These are phyloP conservation scores for Calonectria pseudoreteaudii DNA, from an alignment of 2,329 filamentous ascomycete species.

Conservation along the genomic window DNA sequence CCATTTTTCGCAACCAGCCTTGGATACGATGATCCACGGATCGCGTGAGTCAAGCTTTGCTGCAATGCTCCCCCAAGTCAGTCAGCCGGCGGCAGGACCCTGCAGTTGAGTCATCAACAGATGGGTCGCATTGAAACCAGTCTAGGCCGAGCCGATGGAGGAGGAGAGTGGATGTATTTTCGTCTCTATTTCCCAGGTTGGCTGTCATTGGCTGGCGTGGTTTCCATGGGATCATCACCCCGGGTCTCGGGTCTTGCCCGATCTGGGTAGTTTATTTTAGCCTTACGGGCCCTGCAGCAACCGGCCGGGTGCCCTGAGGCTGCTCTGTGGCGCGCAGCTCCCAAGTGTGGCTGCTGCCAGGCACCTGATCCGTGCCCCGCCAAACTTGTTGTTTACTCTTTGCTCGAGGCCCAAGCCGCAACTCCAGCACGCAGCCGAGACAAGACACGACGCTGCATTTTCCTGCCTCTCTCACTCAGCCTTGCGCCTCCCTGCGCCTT, in stretches of 20 bases:
- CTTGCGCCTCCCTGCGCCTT: slow-evolving; percentile 1
- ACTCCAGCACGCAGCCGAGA: background rate
- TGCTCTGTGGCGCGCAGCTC: background rate
- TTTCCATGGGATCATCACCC: background rate
- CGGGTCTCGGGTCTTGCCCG: background rate
- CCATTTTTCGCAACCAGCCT: background rate
- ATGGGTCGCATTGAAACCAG: slow-evolving; percentile 1
- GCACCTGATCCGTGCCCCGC: background rate
- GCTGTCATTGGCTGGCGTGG: background rate
- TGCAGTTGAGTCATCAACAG: slow-evolving; percentile 9
- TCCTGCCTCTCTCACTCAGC: background rate
- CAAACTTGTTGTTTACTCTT: background rate
- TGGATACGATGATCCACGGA: background rate
- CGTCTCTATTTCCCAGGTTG: background rate
- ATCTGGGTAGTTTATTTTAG: background rate
- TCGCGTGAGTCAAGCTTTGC: background rate
- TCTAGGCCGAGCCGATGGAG: background rate
- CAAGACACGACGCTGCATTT: slow-evolving; percentile 12
- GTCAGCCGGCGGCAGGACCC: background rate
- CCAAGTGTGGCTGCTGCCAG: background rate
- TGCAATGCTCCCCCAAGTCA: background rate
- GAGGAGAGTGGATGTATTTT: background rate
- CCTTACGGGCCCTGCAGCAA: background rate
- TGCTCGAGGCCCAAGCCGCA: slow-evolving; percentile 10
- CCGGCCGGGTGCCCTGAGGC: background rate